Conservation (phyloP, 805 yeast species). For the Tetrapisispora arboricola region DNA sequence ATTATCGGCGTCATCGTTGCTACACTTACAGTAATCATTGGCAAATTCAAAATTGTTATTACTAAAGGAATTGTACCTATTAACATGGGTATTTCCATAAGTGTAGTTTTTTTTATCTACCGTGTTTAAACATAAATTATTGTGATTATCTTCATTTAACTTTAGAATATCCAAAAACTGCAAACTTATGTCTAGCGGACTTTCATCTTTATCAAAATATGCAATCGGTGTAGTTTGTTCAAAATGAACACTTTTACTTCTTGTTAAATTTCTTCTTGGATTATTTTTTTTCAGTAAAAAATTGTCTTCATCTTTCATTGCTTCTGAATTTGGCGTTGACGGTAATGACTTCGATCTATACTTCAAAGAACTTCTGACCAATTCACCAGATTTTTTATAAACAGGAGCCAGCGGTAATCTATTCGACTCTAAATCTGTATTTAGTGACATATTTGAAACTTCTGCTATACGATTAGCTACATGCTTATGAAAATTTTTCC, state of each 20-base stretch:
- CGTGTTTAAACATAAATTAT: background rate
- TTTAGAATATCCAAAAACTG: background rate
- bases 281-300: no score
- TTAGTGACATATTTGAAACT: slow-evolving; percentile 27
- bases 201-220: slow-evolving; percentile 65
- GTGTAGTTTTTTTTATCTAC: background rate
- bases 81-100: background rate
- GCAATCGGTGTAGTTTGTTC: slow-evolving; percentile 61
- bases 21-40: no score
- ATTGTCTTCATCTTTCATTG: background rate
- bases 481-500: slow-evolving; percentile 3
- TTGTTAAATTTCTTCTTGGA: slow-evolving; percentile 29
- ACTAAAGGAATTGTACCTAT: background rate
- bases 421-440: background rate
- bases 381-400: slow-evolving; percentile 82
- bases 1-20: background rate
- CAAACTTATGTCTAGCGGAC: slow-evolving; percentile 10
- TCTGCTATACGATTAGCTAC: slow-evolving; percentile 11
- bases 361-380: slow-evolving; percentile 35
- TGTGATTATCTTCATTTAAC: slow-evolving; percentile 2
- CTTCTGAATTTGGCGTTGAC: background rate
- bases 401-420: background rate
- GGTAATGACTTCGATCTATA: slow-evolving; percentile 38
- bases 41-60: background rate
- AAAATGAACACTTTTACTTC: slow-evolving; percentile 72